These are phyloP conservation scores for Ceratocystis variospora DNA, from an alignment of 2,329 filamentous ascomycete species.

Conservation along the genomic window DNA sequence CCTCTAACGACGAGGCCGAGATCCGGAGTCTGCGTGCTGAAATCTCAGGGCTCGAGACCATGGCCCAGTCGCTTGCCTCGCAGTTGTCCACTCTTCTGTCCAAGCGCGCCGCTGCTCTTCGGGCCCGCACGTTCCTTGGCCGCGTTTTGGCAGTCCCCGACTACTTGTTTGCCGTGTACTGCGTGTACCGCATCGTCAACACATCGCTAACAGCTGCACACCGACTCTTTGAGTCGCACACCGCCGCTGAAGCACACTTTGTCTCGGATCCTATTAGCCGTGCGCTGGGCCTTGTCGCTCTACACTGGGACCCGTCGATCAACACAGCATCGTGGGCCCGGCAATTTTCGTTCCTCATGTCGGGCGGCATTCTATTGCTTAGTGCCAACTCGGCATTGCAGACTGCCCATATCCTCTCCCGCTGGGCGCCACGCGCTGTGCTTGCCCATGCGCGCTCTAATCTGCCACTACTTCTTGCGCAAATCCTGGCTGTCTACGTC, in stretches of 20 bases:
- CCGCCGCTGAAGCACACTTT: conserved; percentile 22
- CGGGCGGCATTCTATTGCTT: conserved; percentile 67
- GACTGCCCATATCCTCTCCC: conserved; percentile 68
- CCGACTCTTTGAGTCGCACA: conserved; percentile 35
- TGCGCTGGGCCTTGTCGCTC: conserved; percentile 62
- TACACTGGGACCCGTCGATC: conserved; percentile 70
- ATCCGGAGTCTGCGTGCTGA: conserved; percentile 55
- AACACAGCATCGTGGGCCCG: conserved; percentile 74
- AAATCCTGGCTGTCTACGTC: conserved; percentile 74
- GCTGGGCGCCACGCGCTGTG: conserved; percentile 59
- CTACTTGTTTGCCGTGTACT: conserved; percentile 66
- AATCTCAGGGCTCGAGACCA: conserved; percentile 64
- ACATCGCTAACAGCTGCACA: conserved; percentile 55
- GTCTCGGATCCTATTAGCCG: conserved; percentile 64
- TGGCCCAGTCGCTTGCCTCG: conserved; percentile 57
- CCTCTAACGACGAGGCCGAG: conserved; percentile 45
- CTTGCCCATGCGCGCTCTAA: conserved; percentile 63
- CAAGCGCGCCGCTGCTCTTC: conserved; percentile 48
- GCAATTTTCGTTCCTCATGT: conserved; percentile 76
- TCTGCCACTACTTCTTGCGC: conserved; percentile 62
- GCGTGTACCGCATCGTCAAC: conserved; percentile 66
- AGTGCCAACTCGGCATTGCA: conserved; percentile 75
- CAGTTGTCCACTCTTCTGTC: conserved; percentile 48
- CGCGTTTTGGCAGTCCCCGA: conserved; percentile 47
- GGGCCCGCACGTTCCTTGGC: conserved; percentile 53